Evolutionary conservation across 2,329 filamentous ascomycete genomes (phyloP), one percentile per base, ranked within the genome.

Genomic region (Thermochaetoides dissita): DNA sequence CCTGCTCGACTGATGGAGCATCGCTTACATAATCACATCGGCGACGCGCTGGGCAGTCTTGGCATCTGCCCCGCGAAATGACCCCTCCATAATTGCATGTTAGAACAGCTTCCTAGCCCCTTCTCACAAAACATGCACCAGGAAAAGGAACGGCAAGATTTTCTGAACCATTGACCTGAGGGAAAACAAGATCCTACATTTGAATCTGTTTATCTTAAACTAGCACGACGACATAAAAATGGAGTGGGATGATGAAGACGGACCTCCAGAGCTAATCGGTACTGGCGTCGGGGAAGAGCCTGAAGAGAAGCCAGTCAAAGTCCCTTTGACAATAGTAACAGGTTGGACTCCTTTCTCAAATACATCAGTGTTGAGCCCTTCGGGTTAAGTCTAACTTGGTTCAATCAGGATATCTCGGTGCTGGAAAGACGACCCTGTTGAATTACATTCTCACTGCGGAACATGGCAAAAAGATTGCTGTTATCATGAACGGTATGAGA

Each of bases 391-490:
- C 17, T 24, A 24, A 8, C 34, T 35, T 35, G 34, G 10, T 35
- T 11, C 10, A 35, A 7, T 8, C 48, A 91, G 86, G 91, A 3
- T 98, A 98, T 57, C 73, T 98, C 4, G 91, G 91, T 11, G 86
- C 91, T 7, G 91, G 91, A 11, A 98, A 98, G 63, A 96, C 89
- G 0, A 96, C 89, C 0, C 64, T 96, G 30, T 68, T 98, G 45
- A 96, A 98, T 60, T 94, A 96, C 60, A 96, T 98, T 47, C 68
- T 98, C 40, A 94, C 83, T 29, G 87, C 88, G 44, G 81, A 89
- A 47, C 91, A 98, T 70, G 89, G 89, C 60, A 96, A 96, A 70
- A 94, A 87, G 57, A 91, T 98, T 59, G 91, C 91, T 8, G 91
- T 98, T 10, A 96, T 98, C 44, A 76, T 98, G 67, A 98, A 98